These are phyloP conservation scores for Penicillium egyptiacum DNA, from an alignment of 495 filamentous ascomycete genomes.

Conservation along the genomic window DNA sequence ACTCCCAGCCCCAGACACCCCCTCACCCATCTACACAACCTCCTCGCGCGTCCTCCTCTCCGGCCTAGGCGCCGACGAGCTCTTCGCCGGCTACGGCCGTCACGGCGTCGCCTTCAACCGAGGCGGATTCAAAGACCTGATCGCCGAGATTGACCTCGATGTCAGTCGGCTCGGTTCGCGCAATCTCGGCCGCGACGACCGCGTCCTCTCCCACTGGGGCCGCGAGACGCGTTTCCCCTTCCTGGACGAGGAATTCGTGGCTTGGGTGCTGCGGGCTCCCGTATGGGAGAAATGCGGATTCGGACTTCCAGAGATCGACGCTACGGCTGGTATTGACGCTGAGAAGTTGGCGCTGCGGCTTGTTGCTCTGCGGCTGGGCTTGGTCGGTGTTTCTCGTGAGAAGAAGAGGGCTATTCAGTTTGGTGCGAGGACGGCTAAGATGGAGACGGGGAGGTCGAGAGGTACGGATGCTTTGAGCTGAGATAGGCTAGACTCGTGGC, in stretches of 20 bases:
- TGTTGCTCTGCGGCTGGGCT: slow-evolving; percentile 70
- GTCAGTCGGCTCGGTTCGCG: slow-evolving; percentile 83
- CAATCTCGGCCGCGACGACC: slow-evolving; percentile 91
- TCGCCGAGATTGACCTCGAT: slow-evolving; percentile 84
- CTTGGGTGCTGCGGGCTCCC: slow-evolving; percentile 70
- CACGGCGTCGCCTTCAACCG: slow-evolving; percentile 75
- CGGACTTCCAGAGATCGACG: slow-evolving; percentile 28
- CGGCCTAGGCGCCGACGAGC: slow-evolving; percentile 92
- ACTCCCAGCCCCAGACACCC: not conserved
- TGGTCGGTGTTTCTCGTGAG: slow-evolving; percentile 68
- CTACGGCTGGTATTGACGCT: slow-evolving; percentile 54
- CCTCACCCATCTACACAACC: slow-evolving; percentile 55
- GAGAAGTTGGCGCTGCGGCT: slow-evolving; percentile 81
- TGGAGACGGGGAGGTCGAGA: slow-evolving; percentile 70
- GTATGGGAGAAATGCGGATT: slow-evolving; percentile 89
- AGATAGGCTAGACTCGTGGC: slow-evolving; percentile 10
- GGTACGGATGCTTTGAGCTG: slow-evolving; percentile 59
- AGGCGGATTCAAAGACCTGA: slow-evolving; percentile 64
- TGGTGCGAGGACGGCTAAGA: slow-evolving; percentile 81
- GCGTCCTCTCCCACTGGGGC: slow-evolving; percentile 86
- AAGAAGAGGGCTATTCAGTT: slow-evolving; percentile 96
- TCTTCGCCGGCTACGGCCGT: slow-evolving; percentile 89
- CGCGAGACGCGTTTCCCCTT: slow-evolving; percentile 91
- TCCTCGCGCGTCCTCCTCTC: slow-evolving; percentile 83
- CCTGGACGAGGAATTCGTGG: slow-evolving; percentile 81